Percentiles rank a stretch among this genome's conserved stretches.
phyloP scores from a whole-genome alignment of 2,329 filamentous ascomycete species.

The Phoma sp. region DNA sequence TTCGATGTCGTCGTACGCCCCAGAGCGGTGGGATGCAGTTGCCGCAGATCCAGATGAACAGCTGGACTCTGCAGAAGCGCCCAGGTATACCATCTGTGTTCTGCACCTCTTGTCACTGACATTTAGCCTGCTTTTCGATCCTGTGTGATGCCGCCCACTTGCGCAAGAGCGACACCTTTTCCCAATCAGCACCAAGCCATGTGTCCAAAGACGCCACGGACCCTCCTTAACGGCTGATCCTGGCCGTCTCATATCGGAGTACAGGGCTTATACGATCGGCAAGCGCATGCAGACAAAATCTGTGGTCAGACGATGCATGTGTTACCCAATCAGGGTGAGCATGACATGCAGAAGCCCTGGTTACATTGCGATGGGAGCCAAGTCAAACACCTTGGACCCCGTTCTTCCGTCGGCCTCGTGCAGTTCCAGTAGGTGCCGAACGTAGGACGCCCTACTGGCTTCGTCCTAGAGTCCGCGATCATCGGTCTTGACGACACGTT shows the following conservation, averaged over 20 bases:
- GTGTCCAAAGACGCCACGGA: slow-evolving; percentile 11
- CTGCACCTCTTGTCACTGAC: background rate
- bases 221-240: background rate
- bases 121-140: background rate
- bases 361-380: slow-evolving; percentile 5
- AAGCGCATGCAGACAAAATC: slow-evolving; percentile 10
- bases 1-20: background rate
- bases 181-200: slow-evolving; percentile 4
- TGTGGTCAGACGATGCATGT: slow-evolving; percentile 16
- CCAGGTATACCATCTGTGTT: background rate
- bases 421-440: slow-evolving; percentile 1
- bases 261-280: slow-evolving; percentile 4
- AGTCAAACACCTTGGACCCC: background rate
- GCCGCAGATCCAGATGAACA: background rate
- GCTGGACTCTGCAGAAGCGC: background rate
- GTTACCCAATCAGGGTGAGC: slow-evolving; percentile 15
- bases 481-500: slow-evolving; percentile 3
- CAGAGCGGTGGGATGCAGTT: background rate
- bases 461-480: background rate
- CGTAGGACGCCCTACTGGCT: background rate
- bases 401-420: slow-evolving; percentile 8
- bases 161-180: background rate
- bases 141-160: background rate
- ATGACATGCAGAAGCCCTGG: slow-evolving; percentile 13
- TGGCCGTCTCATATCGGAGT: slow-evolving; percentile 1